These are phyloP conservation scores for Moesziomyces sp. DNA, from an alignment of 1,284 basidiomycete genomes.

Conservation along the genomic window DNA sequence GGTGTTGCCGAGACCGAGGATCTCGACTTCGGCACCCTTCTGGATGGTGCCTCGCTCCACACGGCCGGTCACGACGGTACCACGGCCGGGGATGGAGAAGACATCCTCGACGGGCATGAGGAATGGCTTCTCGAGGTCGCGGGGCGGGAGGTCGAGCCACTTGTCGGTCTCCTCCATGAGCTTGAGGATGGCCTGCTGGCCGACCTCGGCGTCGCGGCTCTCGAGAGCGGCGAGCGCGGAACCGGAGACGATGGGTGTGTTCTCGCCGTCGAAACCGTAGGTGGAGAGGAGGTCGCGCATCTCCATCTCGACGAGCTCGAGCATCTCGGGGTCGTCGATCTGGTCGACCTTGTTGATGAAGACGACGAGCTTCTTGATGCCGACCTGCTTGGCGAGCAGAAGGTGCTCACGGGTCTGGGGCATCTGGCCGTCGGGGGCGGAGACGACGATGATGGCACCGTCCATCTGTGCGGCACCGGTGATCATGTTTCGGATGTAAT, in stretches of 20 bases:
- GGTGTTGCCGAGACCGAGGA: constrained; percentile 84
- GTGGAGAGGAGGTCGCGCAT: constrained; percentile 95
- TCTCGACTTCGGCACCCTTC: constrained; percentile 94
- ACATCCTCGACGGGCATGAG: constrained; percentile 96
- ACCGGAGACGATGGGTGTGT: constrained; percentile 96
- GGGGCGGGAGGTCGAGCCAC: constrained; percentile 94
- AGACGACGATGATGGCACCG: constrained; percentile 78
- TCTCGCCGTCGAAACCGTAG: constrained; percentile 91
- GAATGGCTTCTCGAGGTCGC: constrained; percentile 98
- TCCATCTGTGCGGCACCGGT: constrained; percentile 99
- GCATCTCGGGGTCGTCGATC: constrained; percentile 96
- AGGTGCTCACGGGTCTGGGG: constrained; percentile 99
- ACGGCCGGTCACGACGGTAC: constrained; percentile 97
- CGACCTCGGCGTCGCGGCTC: constrained; percentile 81
- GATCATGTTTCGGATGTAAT: constrained; percentile 85
- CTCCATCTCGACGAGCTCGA: constrained; percentile 99
- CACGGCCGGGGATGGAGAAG: constrained; percentile 97
- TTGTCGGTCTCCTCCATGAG: constrained; percentile 88
- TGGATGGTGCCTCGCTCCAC: constrained; percentile 92
- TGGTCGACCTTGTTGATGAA: constrained; percentile 99
- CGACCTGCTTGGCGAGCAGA: constrained; percentile 95
- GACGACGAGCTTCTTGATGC: constrained; percentile 96
- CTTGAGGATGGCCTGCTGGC: constrained; percentile 82
- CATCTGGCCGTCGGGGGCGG: constrained; percentile 99
- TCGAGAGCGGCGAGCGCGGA: constrained; percentile 96